Base-by-base conservation (phyloP, 2,329 filamentous ascomycete species). In the Arthrobotrys musiformis region DNA sequence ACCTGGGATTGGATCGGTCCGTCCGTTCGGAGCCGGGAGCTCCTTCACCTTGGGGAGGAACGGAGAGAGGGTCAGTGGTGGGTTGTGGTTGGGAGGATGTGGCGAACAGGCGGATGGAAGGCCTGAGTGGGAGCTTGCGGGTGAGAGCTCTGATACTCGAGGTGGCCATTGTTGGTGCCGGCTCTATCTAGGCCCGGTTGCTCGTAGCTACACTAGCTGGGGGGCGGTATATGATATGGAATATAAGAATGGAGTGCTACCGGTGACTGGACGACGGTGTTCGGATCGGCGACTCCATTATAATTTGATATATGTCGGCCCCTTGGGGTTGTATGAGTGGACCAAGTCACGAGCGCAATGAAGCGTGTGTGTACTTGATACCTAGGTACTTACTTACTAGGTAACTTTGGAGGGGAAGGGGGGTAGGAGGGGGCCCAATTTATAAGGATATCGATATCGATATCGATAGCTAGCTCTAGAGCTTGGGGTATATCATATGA, bases 291-390 rank as follows among this genome's bases (percentile, higher is more conserved):
- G 26, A 9, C n/a, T 35, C 56, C 67, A 70, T 70, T 52, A 22
- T 63, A 35, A 6, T 5, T 35, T 35, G 5, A 11, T 35, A 35
- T 35, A 11, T 5, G 30, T 35, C 30, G 30, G 30, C 30, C 11
- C 22, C n/a, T 19, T 13, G 7, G 56, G 19, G 42, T 22, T 24
- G 17, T 46, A 46, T 11, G 11, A 11, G 17, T 7, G 17, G n/a
- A 13, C 2, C 1, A 19, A 22, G 50, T 33, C 46, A 48, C 26
- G 52, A 22, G 17, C 54, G 54, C 66, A 61, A 37, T 24, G 19
- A 61, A 69, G 54, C 66, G 66, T 69, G 37, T 56, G 52, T 42
- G 35, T 28, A n/a, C 19, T 7, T 7, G 17, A 40, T 40, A 40
- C 37, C 15, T 2, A 33, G 8, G 28, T 63, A n/a, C n/a, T n/a